These are phyloP conservation scores for Mallotus japonicus DNA, from an alignment of 441 rosid genomes.

Conservation along the genomic window DNA sequence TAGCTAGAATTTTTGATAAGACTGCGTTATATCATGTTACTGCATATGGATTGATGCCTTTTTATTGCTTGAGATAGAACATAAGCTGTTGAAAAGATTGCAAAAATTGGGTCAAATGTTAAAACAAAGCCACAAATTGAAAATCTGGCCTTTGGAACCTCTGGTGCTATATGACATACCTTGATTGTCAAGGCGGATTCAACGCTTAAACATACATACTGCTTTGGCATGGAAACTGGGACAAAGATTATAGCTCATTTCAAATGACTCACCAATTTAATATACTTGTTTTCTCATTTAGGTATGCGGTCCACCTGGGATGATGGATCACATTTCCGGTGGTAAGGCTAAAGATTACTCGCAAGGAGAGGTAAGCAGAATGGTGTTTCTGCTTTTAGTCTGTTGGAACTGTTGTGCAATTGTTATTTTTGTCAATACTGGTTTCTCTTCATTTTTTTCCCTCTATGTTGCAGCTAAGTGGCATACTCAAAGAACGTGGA, in stretches of 20 bases:
- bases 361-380: slow-evolving; percentile 80
- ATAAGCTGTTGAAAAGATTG: neutral
- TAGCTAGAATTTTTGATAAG: neutral
- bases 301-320: slow-evolving; percentile 99
- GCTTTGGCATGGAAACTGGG: neutral
- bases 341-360: slow-evolving; percentile 81
- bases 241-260: neutral
- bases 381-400: neutral
- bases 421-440: neutral
- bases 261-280: neutral
- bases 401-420: neutral
- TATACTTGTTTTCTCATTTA: slow-evolving; percentile 26
- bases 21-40: neutral
- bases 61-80: neutral
- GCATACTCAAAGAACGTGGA: slow-evolving; percentile 83
- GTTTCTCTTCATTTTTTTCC: slow-evolving; percentile 10
- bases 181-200: neutral
- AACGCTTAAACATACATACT: neutral
- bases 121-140: neutral
- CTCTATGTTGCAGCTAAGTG: slow-evolving; percentile 57
- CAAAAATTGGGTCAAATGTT: neutral
- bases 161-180: neutral
- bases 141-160: neutral
- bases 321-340: slow-evolving; percentile 96
- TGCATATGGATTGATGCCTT: neutral